phyloP scores from a whole-genome alignment of 2,329 filamentous ascomycete genomes.

The Diaporthe destruens region DNA sequence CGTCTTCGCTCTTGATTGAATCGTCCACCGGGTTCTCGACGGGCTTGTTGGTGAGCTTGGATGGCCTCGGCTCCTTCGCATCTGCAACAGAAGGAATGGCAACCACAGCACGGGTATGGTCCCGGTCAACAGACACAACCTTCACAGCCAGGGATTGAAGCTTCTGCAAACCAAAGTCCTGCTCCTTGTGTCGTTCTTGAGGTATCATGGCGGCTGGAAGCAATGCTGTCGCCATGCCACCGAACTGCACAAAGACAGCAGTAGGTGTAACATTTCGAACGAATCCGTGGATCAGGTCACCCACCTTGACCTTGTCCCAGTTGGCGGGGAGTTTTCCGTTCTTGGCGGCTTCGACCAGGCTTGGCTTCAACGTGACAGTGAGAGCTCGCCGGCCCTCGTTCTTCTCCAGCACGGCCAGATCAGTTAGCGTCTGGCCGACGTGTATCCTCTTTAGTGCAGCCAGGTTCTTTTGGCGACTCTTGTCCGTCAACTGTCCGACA shows the following conservation, averaged over 20 bases:
- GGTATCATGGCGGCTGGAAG: constrained; percentile 84
- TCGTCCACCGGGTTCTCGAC: constrained; percentile 70
- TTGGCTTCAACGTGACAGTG: constrained; percentile 84
- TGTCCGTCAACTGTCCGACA: constrained; percentile 85
- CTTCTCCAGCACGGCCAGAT: constrained; percentile 90
- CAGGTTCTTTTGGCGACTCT: constrained; percentile 81
- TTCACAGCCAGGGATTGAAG: constrained; percentile 81
- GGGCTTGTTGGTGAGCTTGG: constrained; percentile 52
- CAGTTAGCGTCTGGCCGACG: constrained; percentile 84
- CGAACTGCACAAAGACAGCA: constrained; percentile 90
- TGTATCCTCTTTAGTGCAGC: constrained; percentile 84
- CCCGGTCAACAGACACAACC: constrained; percentile 78
- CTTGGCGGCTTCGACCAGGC: constrained; percentile 80
- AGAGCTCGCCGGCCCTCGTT: constrained; percentile 81
- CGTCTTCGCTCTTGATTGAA: constrained; percentile 73
- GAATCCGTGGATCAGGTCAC: constrained; percentile 79
- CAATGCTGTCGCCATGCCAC: constrained; percentile 80
- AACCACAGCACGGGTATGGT: constrained; percentile 75
- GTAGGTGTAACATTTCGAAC: constrained; percentile 86
- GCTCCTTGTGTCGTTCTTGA: constrained; percentile 74
- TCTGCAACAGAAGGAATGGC: constrained; percentile 62
- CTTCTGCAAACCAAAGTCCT: constrained; percentile 83
- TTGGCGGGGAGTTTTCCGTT: constrained; percentile 77
- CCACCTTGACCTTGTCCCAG: constrained; percentile 79
- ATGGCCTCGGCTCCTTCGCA: constrained; percentile 55